Base-by-base conservation (phyloP, 106 monocot species). In the Amphibolis antarctica region DNA sequence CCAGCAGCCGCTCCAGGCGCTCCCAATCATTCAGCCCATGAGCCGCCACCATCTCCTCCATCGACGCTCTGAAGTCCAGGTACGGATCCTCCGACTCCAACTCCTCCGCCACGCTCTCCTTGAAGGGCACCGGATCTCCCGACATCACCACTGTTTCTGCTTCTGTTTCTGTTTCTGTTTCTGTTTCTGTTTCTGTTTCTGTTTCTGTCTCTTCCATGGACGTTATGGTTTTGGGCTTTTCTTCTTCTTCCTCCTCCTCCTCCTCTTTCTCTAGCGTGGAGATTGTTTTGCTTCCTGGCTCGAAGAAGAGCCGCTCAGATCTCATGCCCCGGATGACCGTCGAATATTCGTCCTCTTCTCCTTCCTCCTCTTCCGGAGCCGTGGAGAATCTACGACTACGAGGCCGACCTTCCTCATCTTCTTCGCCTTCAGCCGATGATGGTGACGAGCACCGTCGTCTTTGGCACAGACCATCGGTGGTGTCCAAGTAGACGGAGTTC, bases 31-130 rank as follows among this genome's bases (percentile, higher is more conserved):
- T 68, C 51, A 68, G 59, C 20, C 78, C 89, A 54, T 75, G 65
- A 10, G 75, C 77, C 70, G 51, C 53, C 65, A 80, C 80, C 75
- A 89, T 79, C 85, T 78, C 75, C 77, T 83, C 82, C 85, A 89
- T 89, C 5, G 89, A 89, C 15, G 54, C 67, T 61, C 70, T 59
- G 66, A 89, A 89, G 49, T 89, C 89, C 19, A 46, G 7, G 67
- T 89, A 82, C 0, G 76, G 78, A 55, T 90, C 79, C 21, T 76
- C 20, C 0, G 90, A 90, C 15, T 90, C 86, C 61, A 85, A 17
- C 13, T 63, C 76, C 71, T 83, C 59, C 3, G 73, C 85, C 3
- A 81, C 60, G 46, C 80, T 66, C n/a, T 80, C 89, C 69, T 86
- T 68, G 26, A 76, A 74, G 0, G 75, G 70, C 12, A 36, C 1